These are phyloP conservation scores for Fonsecaea monophora DNA, from an alignment of 2,329 filamentous ascomycete species.

Conservation along the genomic window DNA sequence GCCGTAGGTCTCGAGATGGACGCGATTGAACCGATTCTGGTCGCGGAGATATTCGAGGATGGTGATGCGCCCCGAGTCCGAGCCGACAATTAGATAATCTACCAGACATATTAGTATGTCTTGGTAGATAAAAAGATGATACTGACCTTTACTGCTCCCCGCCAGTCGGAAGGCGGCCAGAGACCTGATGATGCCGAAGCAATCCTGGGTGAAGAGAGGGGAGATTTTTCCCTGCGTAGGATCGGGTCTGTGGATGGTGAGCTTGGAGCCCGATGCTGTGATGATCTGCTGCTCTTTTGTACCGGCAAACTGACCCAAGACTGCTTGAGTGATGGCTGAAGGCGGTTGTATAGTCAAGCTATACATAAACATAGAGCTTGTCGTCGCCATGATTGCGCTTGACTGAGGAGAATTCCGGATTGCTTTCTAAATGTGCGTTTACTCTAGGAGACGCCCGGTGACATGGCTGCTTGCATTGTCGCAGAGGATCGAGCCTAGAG, in stretches of 20 bases:
- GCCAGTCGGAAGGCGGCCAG: conserved; percentile 89
- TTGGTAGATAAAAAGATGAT: not conserved
- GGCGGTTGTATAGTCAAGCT: conserved; percentile 94
- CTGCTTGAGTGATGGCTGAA: conserved; percentile 85
- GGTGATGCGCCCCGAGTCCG: conserved; percentile 92
- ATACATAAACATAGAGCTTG: conserved; percentile 98
- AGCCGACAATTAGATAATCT: conserved; percentile 97
- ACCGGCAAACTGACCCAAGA: conserved; percentile 92
- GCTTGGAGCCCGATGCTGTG: conserved; percentile 86
- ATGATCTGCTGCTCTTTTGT: conserved; percentile 98
- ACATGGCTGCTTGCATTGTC: conserved; percentile 2
- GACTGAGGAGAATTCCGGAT: not conserved
- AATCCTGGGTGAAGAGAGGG: conserved; percentile 86
- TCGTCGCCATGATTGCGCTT: conserved; percentile 79
- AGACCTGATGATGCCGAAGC: conserved; percentile 92
- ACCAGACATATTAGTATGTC: conserved; percentile 38
- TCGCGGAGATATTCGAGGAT: conserved; percentile 89
- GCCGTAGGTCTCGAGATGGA: conserved; percentile 96
- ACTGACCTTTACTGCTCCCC: conserved; percentile 88
- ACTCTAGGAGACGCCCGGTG: not conserved
- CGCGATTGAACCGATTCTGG: conserved; percentile 83
- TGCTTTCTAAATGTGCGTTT: not conserved
- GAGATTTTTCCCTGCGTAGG: conserved; percentile 83
- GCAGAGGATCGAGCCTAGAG: not conserved
- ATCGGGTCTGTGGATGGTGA: conserved; percentile 86